Evolutionary conservation across 2,329 filamentous ascomycete species (phyloP).

Genomic region (Neofusicoccum parvum): DNA sequence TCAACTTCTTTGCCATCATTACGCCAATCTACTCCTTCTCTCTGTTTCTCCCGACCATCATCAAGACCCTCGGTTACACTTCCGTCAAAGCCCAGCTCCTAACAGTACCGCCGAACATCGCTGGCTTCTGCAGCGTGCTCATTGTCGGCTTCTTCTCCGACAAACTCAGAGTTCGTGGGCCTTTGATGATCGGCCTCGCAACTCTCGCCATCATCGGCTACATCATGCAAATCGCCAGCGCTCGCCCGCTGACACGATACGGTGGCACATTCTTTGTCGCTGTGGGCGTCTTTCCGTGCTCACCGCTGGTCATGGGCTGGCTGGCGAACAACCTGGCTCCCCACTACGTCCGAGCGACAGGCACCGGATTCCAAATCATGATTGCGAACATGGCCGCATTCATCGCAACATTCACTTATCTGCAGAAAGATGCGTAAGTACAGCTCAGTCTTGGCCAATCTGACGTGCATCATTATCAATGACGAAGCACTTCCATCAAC

Average conservation of each 20-base stretch:
- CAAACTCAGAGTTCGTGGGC: constrained; percentile 37
- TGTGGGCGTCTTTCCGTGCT: constrained; percentile 46
- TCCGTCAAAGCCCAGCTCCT: constrained; percentile 40
- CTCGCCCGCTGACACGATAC: constrained; percentile 40
- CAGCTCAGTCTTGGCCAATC: neutral
- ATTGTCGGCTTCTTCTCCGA: constrained; percentile 51
- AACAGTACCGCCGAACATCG: constrained; percentile 48
- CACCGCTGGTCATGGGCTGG: constrained; percentile 46
- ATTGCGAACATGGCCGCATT: constrained; percentile 56
- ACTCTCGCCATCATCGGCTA: constrained; percentile 50
- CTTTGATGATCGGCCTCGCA: constrained; percentile 55
- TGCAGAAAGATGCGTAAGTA: constrained; percentile 44
- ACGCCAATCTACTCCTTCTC: constrained; percentile 50
- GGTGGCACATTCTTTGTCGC: constrained; percentile 44
- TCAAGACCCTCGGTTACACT: constrained; percentile 40
- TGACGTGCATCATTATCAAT: constrained; percentile 3
- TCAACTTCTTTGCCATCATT: constrained; percentile 41
- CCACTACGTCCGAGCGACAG: constrained; percentile 60
- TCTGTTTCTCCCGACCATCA: constrained; percentile 44
- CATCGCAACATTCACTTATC: constrained; percentile 54
- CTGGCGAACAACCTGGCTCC: constrained; percentile 49
- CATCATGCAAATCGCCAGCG: constrained; percentile 54
- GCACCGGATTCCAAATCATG: constrained; percentile 49
- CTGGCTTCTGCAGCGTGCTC: constrained; percentile 39
- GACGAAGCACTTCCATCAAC: neutral